phyloP scores from a whole-genome alignment of 148 eudicot genomes.

The Rhododendron kiyosumense region DNA sequence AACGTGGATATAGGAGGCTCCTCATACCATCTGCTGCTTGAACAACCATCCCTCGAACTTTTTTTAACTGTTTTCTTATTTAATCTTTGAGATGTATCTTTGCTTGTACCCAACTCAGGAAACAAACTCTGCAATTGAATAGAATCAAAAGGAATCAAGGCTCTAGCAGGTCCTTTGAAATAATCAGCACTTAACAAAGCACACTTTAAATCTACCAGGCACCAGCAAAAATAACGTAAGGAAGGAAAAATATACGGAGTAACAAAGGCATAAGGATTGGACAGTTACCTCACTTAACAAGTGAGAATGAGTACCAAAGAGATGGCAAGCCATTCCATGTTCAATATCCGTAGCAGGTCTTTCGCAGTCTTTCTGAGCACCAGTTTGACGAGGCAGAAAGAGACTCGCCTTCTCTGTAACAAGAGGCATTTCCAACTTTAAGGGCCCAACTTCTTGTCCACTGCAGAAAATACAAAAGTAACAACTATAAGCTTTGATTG shows the following conservation, averaged over 20 bases:
- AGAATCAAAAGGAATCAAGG: background rate
- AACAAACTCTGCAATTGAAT: constrained; percentile 31
- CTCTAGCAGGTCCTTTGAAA: background rate
- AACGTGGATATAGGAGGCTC: constrained; percentile 18
- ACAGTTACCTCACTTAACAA: constrained; percentile 53
- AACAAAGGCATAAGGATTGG: background rate
- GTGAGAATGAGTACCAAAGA: constrained; percentile 26
- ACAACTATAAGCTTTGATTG: background rate
- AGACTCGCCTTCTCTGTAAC: constrained; percentile 16
- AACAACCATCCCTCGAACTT: constrained; percentile 12
- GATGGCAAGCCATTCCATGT: constrained; percentile 34
- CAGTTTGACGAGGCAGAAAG: constrained; percentile 19
- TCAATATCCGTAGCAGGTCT: constrained; percentile 38
- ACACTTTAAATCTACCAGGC: background rate
- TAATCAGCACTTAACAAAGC: background rate
- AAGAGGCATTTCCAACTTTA: constrained; percentile 25
- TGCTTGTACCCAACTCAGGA: constrained; percentile 31
- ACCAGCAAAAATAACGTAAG: background rate
- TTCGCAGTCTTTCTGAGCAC: constrained; percentile 21
- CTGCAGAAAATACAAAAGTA: constrained; percentile 34
- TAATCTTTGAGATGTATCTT: constrained; percentile 19
- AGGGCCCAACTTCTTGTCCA: constrained; percentile 62
- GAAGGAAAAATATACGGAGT: background rate
- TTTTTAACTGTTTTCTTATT: constrained; percentile 28
- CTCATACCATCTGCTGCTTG: constrained; percentile 18